Evolutionary conservation across 345 rosid species (phyloP), one percentile per base, ranked within the genome.

Genomic region (Linum lewisii): DNA sequence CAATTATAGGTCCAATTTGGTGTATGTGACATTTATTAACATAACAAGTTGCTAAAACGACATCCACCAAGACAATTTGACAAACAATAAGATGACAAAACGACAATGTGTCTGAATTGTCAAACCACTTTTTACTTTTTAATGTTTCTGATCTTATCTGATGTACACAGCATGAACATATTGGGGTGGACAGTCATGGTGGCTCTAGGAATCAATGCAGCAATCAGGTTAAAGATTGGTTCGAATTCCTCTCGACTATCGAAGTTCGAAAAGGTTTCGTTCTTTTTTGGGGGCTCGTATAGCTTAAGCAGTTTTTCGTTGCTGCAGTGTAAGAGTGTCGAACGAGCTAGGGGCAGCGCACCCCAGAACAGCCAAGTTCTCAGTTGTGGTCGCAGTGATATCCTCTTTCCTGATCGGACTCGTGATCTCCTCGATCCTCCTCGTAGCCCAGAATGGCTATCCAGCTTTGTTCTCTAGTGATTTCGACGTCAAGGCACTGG

Each of bases 201-300:
- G 11, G 47, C 66, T 3, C 51, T 68, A 18, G 72, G 72, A 49
- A 45, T 68, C 19, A 68, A 62, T 20, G 72, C 72, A 57, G 72
- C 72, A 21, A 57, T 62, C 47, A 68, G 72, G 72, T 62, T 59
- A 29, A 4, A n/a, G n/a, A n/a, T n/a, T n/a, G n/a, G n/a, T n/a
- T n/a, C n/a, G n/a, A n/a, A n/a, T n/a, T n/a, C n/a, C n/a, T n/a
- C n/a, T n/a, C n/a, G n/a, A n/a, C n/a, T n/a, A n/a, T n/a, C n/a
- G n/a, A n/a, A n/a, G n/a, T n/a, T n/a, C n/a, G n/a, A 29, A 29
- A 29, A 29, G 0, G 7, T 29, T 29, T 29, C 34, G 5, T 29
- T 1, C 34, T 29, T 29, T 29, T 1, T 29, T 6, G 5, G 7
- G 34, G 7, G 34, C 34, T 29, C 34, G 34, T 5, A n/a, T n/a